phyloP scores from a whole-genome alignment of 2,329 filamentous ascomycete species.

The Parasarocladium wereldwijsianum region DNA sequence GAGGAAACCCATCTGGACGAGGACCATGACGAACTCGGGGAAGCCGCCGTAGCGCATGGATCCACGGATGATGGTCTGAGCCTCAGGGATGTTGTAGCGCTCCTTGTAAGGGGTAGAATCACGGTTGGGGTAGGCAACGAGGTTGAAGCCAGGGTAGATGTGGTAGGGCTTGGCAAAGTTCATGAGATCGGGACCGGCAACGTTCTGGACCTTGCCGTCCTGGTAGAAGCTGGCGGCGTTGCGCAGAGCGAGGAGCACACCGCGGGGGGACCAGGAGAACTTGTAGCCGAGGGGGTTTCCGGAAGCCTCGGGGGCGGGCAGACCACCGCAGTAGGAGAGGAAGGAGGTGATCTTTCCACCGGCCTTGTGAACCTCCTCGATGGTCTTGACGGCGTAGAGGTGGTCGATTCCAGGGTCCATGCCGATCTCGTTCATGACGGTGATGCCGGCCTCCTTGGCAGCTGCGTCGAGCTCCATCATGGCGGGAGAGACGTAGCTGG shows the following conservation, averaged over 20 bases:
- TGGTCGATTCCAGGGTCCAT: slow-evolving; percentile 62
- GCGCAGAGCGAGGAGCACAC: slow-evolving; percentile 73
- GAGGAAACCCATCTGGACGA: slow-evolving; percentile 86
- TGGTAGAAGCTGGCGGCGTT: slow-evolving; percentile 77
- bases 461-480: slow-evolving; percentile 79
- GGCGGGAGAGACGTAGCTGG: slow-evolving; percentile 80
- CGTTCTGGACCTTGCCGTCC: slow-evolving; percentile 58
- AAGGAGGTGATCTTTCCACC: slow-evolving; percentile 79
- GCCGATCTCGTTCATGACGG: slow-evolving; percentile 95
- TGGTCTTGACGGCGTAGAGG: slow-evolving; percentile 72
- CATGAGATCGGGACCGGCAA: slow-evolving; percentile 60
- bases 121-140: slow-evolving; percentile 87
- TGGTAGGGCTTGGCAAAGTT: slow-evolving; percentile 74
- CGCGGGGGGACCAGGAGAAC: slow-evolving; percentile 68
- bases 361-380: slow-evolving; percentile 71
- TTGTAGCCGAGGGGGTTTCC: slow-evolving; percentile 89
- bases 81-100: slow-evolving; percentile 85
- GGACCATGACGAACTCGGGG: slow-evolving; percentile 74
- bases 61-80: slow-evolving; percentile 60
- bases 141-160: slow-evolving; percentile 78
- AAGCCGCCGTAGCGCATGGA: slow-evolving; percentile 76
- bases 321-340: slow-evolving; percentile 71
- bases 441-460: slow-evolving; percentile 82
- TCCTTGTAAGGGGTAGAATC: slow-evolving; percentile 80
- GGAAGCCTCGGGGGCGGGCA: slow-evolving; percentile 38